These are phyloP conservation scores for Starmera amethionina DNA, from an alignment of 805 yeast species.

Conservation along the genomic window DNA sequence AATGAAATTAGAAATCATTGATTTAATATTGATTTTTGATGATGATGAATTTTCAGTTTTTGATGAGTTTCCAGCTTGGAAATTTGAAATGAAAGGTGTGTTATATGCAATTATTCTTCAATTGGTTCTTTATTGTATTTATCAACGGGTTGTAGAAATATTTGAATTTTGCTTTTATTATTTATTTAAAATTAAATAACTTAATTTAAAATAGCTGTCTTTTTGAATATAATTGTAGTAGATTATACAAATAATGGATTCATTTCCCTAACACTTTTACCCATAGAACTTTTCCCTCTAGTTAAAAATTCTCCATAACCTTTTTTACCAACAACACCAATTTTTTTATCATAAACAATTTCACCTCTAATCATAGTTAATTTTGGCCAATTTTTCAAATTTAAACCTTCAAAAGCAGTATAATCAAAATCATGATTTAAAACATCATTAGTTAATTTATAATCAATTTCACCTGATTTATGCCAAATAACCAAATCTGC, in stretches of 20 bases:
- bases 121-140: too few species aligned
- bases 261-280: constrained; percentile 14
- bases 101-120: too few species aligned
- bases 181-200: too few species aligned
- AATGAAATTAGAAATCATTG: too few species aligned
- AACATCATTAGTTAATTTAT: constrained; percentile 19
- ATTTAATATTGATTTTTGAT: too few species aligned
- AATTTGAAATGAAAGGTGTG: too few species aligned
- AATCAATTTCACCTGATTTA: constrained; percentile 23
- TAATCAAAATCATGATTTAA: constrained; percentile 29
- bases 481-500: constrained; percentile 42
- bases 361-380: constrained; percentile 30
- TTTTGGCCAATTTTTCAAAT: constrained; percentile 36
- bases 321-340: constrained; percentile 9
- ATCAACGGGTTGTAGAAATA: too few species aligned
- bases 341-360: constrained; percentile 19
- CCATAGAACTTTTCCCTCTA: constrained; percentile 16
- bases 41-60: too few species aligned
- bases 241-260: constrained; percentile 8
- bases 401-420: constrained; percentile 30
- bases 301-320: constrained; percentile 19
- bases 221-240: too few species aligned
- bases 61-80: too few species aligned
- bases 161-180: too few species aligned
- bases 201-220: too few species aligned